Evolutionary conservation across 2,329 filamentous ascomycete genomes (phyloP), one percentile per base, ranked within the genome.

Genomic region (Claviceps digitariae): DNA sequence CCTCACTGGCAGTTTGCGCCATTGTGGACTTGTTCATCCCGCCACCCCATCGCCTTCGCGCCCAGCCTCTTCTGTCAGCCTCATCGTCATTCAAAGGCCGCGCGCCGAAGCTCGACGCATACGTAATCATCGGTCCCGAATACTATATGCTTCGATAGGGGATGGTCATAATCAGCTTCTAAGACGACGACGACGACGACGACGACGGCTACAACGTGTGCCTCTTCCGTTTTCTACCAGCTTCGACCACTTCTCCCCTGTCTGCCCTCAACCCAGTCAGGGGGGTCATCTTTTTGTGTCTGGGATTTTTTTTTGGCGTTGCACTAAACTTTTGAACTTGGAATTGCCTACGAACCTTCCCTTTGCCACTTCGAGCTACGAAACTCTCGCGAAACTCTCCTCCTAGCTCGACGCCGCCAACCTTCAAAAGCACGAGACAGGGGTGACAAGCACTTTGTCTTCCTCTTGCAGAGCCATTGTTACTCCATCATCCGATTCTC

Each of bases 61-160:
- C 43, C 3, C 31, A 34, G 9, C 9, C 40, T 50, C 48, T 31
- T 29, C 29, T 40, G 31, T 34, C 48, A 20, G 31, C 47, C 10
- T 48, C 52, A 12, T 13, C 52, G 12, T n/a, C 48, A 29, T 40
- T 47, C 34, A 48, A 41, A 47, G 47, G 52, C 48, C 34, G 48
- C 31, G 29, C 43, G 36, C 45, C 34, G 45, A 15, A 31, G 21
- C 51, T 34, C 44, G 51, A 41, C 31, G 44, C 44, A 40, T 41
- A 40, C 50, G 34, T 44, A 41, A 45, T 51, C 40, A n/a, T 45
- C 43, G 43, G 15, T 17, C 8, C 48, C 52, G 38, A 23, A 44
- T 46, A 34, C 44, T 23, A 52, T 23, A 52, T 52, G 51, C 48
- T 43, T 54, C 52, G 52, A 51, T 29, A 31, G 48, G 48, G 21